Evolutionary conservation across 257 asterid genomes (phyloP), one percentile per base, ranked within the genome.

Genomic region (Fraxinus quadrangulata): DNA sequence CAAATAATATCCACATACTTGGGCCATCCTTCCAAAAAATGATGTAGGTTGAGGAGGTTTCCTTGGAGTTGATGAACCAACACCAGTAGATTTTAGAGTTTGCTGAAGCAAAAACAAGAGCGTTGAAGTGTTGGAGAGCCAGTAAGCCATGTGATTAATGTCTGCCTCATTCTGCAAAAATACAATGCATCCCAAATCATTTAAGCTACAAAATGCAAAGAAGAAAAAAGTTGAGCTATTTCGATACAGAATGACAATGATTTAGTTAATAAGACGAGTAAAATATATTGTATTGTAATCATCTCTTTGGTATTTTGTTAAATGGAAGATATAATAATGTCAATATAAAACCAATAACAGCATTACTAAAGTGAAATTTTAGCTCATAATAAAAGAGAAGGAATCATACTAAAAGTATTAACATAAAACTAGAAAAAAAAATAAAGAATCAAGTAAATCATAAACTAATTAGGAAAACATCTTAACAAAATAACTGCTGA

Each of bases 71-170:
- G 92, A 42, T 63, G 69, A 63, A 24, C 34, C 69, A 24, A 36
- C 16, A 77, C 84, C 42, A 70, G 82, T 51, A 47, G 87, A 65
- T 83, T 77, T 92, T 51, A 92, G 79, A 12, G 97, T 94, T 51
- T 86, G 86, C 81, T 92, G 94, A 81, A 94, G 94, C 81, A 94
- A 84, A 83, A 89, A 92, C 69, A 90, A 83, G 72, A 94, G 84
- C 0, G 88, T 89, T 47, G 97, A 91, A 73, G 96, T 83, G 83
- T 94, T 94, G 83, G 91, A 89, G 75, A 94, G 91, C 98, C 98
- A 94, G 83, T 94, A 94, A 70, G 94, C 91, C 92, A 92, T 85
- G 75, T 69, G 82, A 33, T 76, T 77, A 70, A 82, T 89, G 84
- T 89, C 81, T 65, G 82, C 79, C 86, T 92, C 91, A n/a, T 90